phyloP scores from a whole-genome alignment of 2,329 filamentous ascomycete species.

The Fusarium haematococcum region DNA sequence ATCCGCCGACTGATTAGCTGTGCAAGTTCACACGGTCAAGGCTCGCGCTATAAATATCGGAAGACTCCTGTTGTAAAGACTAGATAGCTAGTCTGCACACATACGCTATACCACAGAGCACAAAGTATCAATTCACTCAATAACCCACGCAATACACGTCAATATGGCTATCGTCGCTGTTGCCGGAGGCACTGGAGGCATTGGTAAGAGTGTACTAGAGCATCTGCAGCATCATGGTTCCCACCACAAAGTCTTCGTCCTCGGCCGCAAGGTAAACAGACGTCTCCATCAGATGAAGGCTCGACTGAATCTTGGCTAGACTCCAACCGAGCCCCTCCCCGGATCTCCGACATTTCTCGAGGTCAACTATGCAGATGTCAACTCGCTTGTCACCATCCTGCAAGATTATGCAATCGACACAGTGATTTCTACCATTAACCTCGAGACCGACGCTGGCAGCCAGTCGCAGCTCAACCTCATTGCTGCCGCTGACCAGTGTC shows the following conservation, averaged over 20 bases:
- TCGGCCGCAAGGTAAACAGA: background rate
- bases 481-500: background rate
- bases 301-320: too few relatives aligned
- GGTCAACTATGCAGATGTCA: background rate
- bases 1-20: too few relatives aligned
- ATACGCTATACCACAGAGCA: background rate
- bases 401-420: background rate
- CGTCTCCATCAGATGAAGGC: too few relatives aligned
- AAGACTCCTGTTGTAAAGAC: background rate
- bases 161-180: background rate
- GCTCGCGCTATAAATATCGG: too few relatives aligned
- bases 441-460: background rate
- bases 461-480: background rate
- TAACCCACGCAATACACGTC: background rate
- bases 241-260: background rate
- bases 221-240: background rate
- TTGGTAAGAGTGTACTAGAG: background rate
- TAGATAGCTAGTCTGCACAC: background rate
- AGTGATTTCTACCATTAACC: background rate
- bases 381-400: background rate
- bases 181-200: background rate
- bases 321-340: background rate
- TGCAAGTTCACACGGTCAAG: too few relatives aligned
- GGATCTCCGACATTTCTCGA: background rate
- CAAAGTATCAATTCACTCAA: background rate